These are phyloP conservation scores for Coemansia sp. DNA, from an alignment of 192 early-diverging fungal genomes.

Conservation along the genomic window DNA sequence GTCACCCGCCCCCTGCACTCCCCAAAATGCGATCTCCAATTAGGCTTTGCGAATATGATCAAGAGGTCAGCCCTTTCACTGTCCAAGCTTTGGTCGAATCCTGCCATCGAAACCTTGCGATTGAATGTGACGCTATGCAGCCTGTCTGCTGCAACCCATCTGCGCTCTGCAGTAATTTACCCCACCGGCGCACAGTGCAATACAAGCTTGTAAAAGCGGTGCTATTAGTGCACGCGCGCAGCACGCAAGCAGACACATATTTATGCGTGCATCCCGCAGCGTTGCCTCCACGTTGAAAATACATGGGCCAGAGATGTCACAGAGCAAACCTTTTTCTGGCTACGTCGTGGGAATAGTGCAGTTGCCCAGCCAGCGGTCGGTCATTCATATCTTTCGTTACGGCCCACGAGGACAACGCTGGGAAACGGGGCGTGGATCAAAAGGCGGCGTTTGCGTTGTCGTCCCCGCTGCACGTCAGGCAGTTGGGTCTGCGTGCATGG, in stretches of 20 bases:
- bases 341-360: neutral
- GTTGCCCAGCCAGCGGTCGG: neutral
- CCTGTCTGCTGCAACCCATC: conserved; percentile 5
- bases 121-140: conserved; percentile 5
- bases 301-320: neutral
- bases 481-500: conserved; percentile 6
- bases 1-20: neutral
- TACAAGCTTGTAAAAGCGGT: conserved; percentile 3
- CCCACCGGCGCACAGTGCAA: conserved; percentile 7
- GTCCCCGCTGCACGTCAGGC: neutral
- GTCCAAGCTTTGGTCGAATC: neutral
- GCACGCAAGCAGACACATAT: neutral
- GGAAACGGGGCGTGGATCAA: neutral
- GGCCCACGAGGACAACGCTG: neutral
- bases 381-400: neutral
- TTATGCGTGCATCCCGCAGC: neutral
- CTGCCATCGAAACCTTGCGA: neutral
- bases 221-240: conserved; percentile 3
- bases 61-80: neutral
- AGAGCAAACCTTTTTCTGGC: neutral
- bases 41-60: conserved; percentile 4
- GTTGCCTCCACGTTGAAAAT: neutral
- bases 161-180: conserved; percentile 22
- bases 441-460: conserved; percentile 1
- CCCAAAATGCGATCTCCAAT: conserved; percentile 7